phyloP scores from a whole-genome alignment of 208 protist genomes.

The Acanthamoeba royreba region DNA sequence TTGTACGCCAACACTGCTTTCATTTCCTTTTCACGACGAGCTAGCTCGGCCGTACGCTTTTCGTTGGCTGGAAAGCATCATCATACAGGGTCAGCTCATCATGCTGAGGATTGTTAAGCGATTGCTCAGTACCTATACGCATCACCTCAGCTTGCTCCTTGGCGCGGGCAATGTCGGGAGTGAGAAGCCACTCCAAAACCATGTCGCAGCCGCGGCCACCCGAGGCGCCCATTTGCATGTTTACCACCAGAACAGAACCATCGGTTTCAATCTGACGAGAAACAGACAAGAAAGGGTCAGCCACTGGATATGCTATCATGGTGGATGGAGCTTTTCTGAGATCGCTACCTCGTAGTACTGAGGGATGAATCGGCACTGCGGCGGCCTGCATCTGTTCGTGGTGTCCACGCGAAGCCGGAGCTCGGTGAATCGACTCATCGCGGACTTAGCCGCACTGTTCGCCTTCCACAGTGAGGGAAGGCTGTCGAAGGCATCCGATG shows the following conservation, averaged over 20 bases:
- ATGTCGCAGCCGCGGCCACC: not conserved
- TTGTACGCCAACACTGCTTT: not conserved
- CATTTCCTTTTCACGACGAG: not conserved
- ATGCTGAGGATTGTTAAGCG: not conserved
- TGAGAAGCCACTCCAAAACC: not conserved
- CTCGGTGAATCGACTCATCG: not conserved
- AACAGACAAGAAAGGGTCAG: no score
- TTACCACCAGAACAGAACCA: not conserved
- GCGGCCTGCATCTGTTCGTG: not conserved
- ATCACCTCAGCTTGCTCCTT: not conserved
- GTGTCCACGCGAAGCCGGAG: not conserved
- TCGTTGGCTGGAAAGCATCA: not conserved
- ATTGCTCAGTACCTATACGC: not conserved
- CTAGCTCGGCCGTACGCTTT: not conserved
- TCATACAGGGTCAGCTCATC: not conserved
- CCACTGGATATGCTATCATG: no score
- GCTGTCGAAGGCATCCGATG: not conserved
- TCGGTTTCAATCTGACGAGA: no score
- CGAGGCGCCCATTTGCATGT: not conserved
- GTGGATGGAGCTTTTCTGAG: no score
- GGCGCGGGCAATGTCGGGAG: not conserved
- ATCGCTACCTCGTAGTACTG: not conserved
- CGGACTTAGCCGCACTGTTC: not conserved
- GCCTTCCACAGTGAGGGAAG: not conserved
- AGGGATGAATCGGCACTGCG: not conserved